Conservation (phyloP, 164 flowering plant species). For the Vitis amurensis region DNA sequence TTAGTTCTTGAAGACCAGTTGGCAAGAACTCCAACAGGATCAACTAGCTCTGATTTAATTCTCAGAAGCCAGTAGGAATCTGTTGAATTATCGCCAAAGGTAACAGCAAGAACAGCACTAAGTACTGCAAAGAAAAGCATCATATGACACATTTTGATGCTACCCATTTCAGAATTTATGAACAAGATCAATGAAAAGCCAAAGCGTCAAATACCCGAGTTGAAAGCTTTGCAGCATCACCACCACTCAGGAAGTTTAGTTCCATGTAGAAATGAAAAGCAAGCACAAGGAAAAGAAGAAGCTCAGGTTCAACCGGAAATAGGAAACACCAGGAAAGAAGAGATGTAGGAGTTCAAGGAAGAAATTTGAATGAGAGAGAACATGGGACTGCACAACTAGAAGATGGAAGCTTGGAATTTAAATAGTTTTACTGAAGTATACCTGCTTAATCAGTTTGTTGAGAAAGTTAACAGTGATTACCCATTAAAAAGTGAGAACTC, state of each 20-base stretch:
- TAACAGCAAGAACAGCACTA: conserved; percentile 20
- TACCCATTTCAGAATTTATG: conserved; percentile 35
- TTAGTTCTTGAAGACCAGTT: conserved; percentile 57
- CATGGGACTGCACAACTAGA: conserved; percentile 8
- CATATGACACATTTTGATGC: conserved; percentile 26
- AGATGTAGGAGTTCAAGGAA: conserved; percentile 6
- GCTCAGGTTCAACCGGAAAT: not conserved
- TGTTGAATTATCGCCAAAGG: conserved; percentile 31
- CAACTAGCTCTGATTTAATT: conserved; percentile 60
- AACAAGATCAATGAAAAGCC: conserved; percentile 7
- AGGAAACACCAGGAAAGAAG: not conserved
- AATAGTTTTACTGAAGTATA: conserved; percentile 29
- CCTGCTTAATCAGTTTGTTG: conserved; percentile 15
- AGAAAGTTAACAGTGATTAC: conserved; percentile 12
- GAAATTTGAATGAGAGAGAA: conserved; percentile 13
- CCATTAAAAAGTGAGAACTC: conserved; percentile 18
- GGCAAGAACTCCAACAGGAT: conserved; percentile 53
- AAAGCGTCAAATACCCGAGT: conserved; percentile 10
- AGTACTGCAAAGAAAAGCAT: conserved; percentile 42
- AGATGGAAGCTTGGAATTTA: conserved; percentile 34
- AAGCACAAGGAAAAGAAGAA: conserved; percentile 13
- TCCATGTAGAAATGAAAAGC: conserved; percentile 12
- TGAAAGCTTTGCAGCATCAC: not conserved
- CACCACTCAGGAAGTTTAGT: not conserved
- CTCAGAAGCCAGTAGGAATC: conserved; percentile 66